Evolutionary conservation across 345 rosid species (phyloP), one percentile per base, ranked within the genome.

Genomic region (Euclidium syriacum): DNA sequence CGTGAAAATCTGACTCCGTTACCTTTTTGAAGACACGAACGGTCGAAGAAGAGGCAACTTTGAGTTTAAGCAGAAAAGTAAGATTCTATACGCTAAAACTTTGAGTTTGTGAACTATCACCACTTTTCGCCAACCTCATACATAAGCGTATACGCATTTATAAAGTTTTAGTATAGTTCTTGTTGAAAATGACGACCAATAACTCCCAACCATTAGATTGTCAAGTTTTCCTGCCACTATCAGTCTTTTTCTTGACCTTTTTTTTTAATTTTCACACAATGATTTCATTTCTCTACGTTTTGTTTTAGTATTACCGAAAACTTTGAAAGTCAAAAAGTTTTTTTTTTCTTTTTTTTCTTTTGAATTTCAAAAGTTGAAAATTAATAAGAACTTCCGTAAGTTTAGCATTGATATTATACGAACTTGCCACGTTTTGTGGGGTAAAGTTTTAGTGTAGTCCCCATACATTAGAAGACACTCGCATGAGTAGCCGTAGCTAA

Each of bases 21-120:
- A 32, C 22, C 60, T 50, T 59, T 66, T 50, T 32, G 52, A 68
- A 40, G 66, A 60, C 22, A 41, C 47, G 63, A 66, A 66, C 56
- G 71, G 71, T 46, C 39, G 63, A 41, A 41, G 39, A 59, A 52
- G 67, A 39, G 17, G 46, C 24, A 62, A 57, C 17, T 68, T 68
- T 68, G 38, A 68, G 54, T 68, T 68, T 33, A 59, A 51, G 14
- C 12, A 7, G n/a, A 35, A 47, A 59, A 68, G 66, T 20, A 23
- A 68, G 47, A 68, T 41, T 68, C 73, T 51, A 50, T 58, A 58
- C 20, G 64, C 52, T 12, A 58, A 17, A 48, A 41, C 18, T 52
- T 23, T 15, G 35, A 38, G 46, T 40, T 52, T 58, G n/a, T 68
- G 59, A 59, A 59, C 44, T 29, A 39, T 67, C 33, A 58, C 3